Evolutionary conservation across 176 grass and related monocot genomes (phyloP).

Genomic region (Cenchrus americanus): DNA sequence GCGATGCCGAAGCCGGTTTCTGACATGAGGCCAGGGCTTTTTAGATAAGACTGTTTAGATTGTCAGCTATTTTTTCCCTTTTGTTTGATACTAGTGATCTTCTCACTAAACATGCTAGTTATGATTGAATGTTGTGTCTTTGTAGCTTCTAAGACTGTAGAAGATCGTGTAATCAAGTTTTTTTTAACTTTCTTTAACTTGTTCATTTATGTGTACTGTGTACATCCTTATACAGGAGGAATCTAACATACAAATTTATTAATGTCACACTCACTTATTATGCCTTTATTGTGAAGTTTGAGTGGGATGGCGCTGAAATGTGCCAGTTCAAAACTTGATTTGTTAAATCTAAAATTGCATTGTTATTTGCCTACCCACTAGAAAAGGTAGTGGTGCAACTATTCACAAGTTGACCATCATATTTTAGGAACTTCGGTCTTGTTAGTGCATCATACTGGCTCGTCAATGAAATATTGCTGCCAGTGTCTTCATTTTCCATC

Average conservation of each 20-base stretch:
- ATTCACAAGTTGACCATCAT: conserved; percentile 39
- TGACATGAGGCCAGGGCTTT: conserved; percentile 54
- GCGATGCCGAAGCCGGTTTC: conserved; percentile 57
- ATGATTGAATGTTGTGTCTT: conserved; percentile 12
- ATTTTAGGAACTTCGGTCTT: conserved; percentile 28
- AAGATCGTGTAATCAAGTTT: conserved; percentile 33
- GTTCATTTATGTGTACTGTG: background rate
- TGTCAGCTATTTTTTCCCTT: conserved; percentile 17
- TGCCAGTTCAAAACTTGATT: background rate
- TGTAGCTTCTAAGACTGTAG: conserved; percentile 39
- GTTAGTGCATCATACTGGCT: conserved; percentile 34
- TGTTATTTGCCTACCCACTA: conserved; percentile 49
- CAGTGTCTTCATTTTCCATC: background rate
- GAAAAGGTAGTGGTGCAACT: conserved; percentile 37
- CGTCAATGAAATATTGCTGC: conserved; percentile 28
- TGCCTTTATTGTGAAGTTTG: background rate
- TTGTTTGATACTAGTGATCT: conserved; percentile 11
- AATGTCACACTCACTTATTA: background rate
- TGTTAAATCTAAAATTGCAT: conserved; percentile 2
- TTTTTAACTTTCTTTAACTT: background rate
- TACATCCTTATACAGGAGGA: conserved; percentile 24
- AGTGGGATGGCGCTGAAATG: background rate
- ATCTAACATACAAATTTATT: background rate
- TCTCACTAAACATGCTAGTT: conserved; percentile 16
- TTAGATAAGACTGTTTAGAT: conserved; percentile 55